Percentiles rank a stretch among this genome's conserved stretches.
phyloP scores from a whole-genome alignment of 2,329 filamentous ascomycete genomes.

The Nemania sp. region DNA sequence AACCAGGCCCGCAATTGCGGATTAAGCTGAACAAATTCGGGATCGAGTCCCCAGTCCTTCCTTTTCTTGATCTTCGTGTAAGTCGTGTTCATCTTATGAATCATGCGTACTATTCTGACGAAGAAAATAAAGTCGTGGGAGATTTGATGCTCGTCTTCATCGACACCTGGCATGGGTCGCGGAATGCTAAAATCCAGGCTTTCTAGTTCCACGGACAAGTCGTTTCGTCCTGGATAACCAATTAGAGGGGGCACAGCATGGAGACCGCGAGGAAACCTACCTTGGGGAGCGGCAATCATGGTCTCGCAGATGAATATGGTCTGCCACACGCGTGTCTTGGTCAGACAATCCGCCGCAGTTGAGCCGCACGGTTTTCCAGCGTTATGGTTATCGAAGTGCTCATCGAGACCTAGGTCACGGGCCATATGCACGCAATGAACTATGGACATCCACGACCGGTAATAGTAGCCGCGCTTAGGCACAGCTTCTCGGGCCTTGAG shows the following conservation, averaged over 20 bases:
- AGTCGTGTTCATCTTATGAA: conserved; percentile 74
- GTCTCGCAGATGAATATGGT: conserved; percentile 82
- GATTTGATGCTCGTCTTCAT: conserved; percentile 75
- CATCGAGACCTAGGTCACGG: conserved; percentile 86
- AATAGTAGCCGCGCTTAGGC: conserved; percentile 93
- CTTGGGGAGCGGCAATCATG: conserved; percentile 93
- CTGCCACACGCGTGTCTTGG: conserved; percentile 89
- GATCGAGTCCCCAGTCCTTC: conserved; percentile 85
- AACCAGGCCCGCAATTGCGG: conserved; percentile 77
- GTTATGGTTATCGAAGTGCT: conserved; percentile 80
- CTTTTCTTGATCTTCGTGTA: conserved; percentile 72
- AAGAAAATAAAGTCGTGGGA: conserved; percentile 85
- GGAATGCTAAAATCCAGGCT: conserved; percentile 75
- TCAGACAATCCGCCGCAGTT: conserved; percentile 72
- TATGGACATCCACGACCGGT: conserved; percentile 94
- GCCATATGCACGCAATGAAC: conserved; percentile 92
- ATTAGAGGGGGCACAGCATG: conserved; percentile 12
- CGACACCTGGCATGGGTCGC: conserved; percentile 64
- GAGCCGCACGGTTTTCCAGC: conserved; percentile 71
- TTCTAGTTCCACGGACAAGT: conserved; percentile 74
- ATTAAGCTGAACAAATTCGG: conserved; percentile 78
- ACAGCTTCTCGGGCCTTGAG: conserved; percentile 91
- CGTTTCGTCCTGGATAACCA: conserved; percentile 65
- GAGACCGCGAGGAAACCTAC: conserved; percentile 48
- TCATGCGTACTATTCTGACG: conserved; percentile 73